Evolutionary conservation across 768 basidiomycete species (phyloP).

Genomic region (Fomitopsis pulvina): DNA sequence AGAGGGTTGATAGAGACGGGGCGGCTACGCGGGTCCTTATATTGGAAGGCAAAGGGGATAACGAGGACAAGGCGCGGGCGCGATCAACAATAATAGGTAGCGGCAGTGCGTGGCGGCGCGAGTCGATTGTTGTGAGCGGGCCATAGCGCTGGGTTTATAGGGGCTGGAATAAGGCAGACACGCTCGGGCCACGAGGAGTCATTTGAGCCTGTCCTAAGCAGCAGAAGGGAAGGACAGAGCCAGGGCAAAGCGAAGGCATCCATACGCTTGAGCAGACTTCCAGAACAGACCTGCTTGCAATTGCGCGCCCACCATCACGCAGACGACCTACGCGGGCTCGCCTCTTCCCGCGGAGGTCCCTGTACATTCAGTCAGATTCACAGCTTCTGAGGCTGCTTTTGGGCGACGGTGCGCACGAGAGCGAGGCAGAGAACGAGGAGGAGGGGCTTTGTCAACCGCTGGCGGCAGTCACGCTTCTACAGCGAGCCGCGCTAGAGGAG

Average conservation of each 20-base stretch:
- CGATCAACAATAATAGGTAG: not conserved
- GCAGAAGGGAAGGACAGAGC: too few relatives aligned
- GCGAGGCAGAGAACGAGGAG: not conserved
- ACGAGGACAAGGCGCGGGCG: not conserved
- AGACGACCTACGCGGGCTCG: not conserved
- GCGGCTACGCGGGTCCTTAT: not conserved
- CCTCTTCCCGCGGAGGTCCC: too few relatives aligned
- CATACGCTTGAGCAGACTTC: not conserved
- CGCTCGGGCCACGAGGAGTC: slow-evolving; percentile 1
- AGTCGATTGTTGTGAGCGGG: not conserved
- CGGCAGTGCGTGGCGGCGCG: not conserved
- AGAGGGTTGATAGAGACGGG: not conserved
- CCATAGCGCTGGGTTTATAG: slow-evolving; percentile 2
- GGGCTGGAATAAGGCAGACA: not conserved
- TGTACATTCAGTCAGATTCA: not conserved
- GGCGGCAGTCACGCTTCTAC: not conserved
- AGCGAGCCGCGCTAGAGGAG: not conserved
- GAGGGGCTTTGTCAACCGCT: not conserved
- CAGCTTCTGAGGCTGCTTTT: not conserved
- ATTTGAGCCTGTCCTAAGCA: too few relatives aligned
- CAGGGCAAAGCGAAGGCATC: not conserved
- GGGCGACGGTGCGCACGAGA: not conserved
- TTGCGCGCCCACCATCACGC: not conserved
- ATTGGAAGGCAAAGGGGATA: not conserved
- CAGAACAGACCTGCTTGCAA: not conserved